Base-by-base conservation (phyloP, 352 stramenopile genomes). In the Thraustotheca clavata region DNA sequence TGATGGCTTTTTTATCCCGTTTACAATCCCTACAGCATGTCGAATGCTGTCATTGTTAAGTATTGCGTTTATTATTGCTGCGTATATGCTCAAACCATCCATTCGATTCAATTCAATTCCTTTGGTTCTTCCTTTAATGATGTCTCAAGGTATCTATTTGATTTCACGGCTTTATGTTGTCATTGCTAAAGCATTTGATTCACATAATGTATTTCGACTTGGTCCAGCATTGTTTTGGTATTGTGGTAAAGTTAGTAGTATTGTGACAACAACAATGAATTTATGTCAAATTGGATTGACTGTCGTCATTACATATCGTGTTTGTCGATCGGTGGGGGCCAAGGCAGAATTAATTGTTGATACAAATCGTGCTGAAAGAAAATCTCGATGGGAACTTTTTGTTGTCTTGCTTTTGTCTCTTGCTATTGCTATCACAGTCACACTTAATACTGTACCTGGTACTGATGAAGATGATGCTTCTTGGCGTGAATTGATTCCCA, bases 31-130 rank as follows among this genome's bases (percentile, higher is more conserved):
- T 29, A 65, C 46, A n/a, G 27, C 57, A 12, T 65, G 57, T 46
- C 57, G 57, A n/a, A 33, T 41, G 9, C 38, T 65, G n/a, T 65
- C 57, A n/a, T 27, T 65, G 16, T 20, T 65, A 29, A 29, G 36
- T 11, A 20, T 65, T 34, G 32, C 40, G 9, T 32, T 26, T 32
- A 43, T 65, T 18, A 12, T 65, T 11, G 18, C 46, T 0, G 29
- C 22, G 29, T 65, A 65, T 46, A 24, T 49, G 12, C 39, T 50
- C 9, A 54, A 34, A n/a, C 35, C 38, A 27, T 32, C 38, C n/a
- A 36, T 65, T n/a, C 35, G 57, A 11, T 65, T 41, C 36, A 65
- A 55, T 20, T 33, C 57, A 32, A 65, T 65, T 20, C 40, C 57
- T 14, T 34, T 65, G 31, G 47, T 65, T 14, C 35, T 65, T 20